Percentiles rank a stretch among this genome's conserved stretches.
These are phyloP conservation scores for Lotmaria passim DNA, from an alignment of 208 protist species.

Conservation along the genomic window DNA sequence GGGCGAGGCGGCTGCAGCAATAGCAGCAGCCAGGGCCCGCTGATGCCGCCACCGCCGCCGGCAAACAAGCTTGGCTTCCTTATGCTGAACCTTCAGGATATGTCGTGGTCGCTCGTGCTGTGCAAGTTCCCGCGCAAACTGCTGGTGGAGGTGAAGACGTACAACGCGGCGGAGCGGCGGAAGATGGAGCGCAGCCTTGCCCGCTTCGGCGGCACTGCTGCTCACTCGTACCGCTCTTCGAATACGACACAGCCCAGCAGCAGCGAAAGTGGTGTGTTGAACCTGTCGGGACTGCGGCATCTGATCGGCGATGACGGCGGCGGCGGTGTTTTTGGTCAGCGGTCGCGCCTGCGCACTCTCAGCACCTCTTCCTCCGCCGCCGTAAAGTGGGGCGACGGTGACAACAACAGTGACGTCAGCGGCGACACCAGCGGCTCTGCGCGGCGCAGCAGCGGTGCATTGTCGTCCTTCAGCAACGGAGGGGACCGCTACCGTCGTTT, in stretches of 20 bases:
- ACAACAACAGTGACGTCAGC: not conserved
- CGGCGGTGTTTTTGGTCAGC: conserved; percentile 21
- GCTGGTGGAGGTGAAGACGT: conserved; percentile 37
- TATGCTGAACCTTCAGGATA: conserved; percentile 56
- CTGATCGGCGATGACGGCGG: not conserved
- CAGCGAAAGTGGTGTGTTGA: conserved; percentile 23
- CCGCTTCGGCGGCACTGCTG: not conserved
- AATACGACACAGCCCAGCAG: not conserved
- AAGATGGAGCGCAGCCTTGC: conserved; percentile 20
- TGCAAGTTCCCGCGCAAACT: conserved; percentile 58
- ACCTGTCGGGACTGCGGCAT: not conserved
- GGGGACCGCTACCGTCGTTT: conserved; percentile 34
- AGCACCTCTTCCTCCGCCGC: conserved; percentile 9
- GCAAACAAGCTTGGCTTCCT: conserved; percentile 69
- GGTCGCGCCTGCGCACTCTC: not conserved
- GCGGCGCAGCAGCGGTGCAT: conserved; percentile 13
- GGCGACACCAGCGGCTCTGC: conserved; percentile 4
- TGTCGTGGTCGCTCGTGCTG: conserved; percentile 82
- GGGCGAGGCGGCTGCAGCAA: not conserved
- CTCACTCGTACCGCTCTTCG: conserved; percentile 1
- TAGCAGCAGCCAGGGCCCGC: not conserved
- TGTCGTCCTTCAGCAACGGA: not conserved
- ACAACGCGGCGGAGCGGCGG: conserved; percentile 29
- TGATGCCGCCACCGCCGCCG: conserved; percentile 10
- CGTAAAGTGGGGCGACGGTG: not conserved